phyloP scores from a whole-genome alignment of 306 rosid genomes.

The Lathyrus aphaca region DNA sequence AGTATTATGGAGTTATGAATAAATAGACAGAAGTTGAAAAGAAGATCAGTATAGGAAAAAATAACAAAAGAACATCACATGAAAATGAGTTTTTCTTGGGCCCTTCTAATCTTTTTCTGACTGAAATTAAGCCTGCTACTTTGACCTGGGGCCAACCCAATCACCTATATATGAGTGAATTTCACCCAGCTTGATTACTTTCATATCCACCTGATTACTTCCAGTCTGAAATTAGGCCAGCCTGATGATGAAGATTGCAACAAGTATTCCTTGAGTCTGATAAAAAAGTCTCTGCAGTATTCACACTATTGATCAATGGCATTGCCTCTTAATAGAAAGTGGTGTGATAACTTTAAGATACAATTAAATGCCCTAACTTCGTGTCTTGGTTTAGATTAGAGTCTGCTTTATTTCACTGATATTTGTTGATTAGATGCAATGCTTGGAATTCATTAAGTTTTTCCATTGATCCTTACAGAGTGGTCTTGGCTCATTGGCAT shows the following conservation, averaged over 20 bases:
- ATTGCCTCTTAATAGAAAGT: neutral
- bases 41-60: slow-evolving; percentile 20
- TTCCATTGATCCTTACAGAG: slow-evolving; percentile 48
- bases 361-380: slow-evolving; percentile 18
- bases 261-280: slow-evolving; percentile 19
- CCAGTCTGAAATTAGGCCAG: slow-evolving; percentile 16
- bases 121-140: slow-evolving; percentile 4
- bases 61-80: slow-evolving; percentile 15
- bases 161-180: neutral
- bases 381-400: slow-evolving; percentile 14
- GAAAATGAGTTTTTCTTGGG: slow-evolving; percentile 24
- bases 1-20: slow-evolving; percentile 14
- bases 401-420: slow-evolving; percentile 30
- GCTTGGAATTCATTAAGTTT: slow-evolving; percentile 33
- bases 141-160: slow-evolving; percentile 1
- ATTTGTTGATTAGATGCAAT: slow-evolving; percentile 26
- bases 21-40: slow-evolving; percentile 19
- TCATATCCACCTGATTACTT: slow-evolving; percentile 20
- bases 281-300: slow-evolving; percentile 6
- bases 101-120: neutral
- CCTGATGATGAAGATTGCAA: slow-evolving; percentile 18
- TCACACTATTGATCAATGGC: slow-evolving; percentile 11
- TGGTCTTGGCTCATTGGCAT: slow-evolving; percentile 41
- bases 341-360: slow-evolving; percentile 24
- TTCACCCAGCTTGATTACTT: neutral